Percentiles rank a stretch among this genome's conserved stretches.
Evolutionary conservation across 768 basidiomycete genomes (phyloP).

Genomic region (Lactifluus piperatus): DNA sequence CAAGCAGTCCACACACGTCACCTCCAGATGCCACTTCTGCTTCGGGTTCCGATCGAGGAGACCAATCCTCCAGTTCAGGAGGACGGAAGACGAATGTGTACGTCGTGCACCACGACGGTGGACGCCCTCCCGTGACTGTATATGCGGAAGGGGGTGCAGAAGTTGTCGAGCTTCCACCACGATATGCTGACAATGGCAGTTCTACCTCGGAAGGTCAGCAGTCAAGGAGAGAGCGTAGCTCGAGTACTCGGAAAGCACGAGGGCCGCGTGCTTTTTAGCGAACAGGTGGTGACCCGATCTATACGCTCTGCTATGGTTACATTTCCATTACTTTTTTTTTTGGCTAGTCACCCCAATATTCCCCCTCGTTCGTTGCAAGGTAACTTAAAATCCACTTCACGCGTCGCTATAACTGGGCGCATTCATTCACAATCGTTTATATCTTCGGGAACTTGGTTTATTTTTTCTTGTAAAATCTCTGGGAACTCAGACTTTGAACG

Average conservation of each 20-base stretch:
- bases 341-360: not conserved
- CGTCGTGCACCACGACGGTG: slow-evolving; percentile 55
- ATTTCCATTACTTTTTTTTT: not conserved
- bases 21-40: slow-evolving; percentile 4
- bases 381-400: not conserved
- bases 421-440: not conserved
- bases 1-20: not conserved
- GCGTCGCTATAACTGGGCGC: not conserved
- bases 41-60: slow-evolving; percentile 2
- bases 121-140: slow-evolving; percentile 47
- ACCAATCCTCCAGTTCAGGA: not conserved
- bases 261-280: not conserved
- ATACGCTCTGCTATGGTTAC: not conserved
- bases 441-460: not conserved
- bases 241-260: slow-evolving; percentile 7
- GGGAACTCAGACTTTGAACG: not conserved
- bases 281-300: not conserved
- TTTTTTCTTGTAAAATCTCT: not conserved
- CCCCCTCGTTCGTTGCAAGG: not conserved
- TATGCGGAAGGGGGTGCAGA: slow-evolving; percentile 46
- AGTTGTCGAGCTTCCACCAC: slow-evolving; percentile 53
- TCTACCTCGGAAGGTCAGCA: not conserved
- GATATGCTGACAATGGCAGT: slow-evolving; percentile 28
- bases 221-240: not conserved
- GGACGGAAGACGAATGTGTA: slow-evolving; percentile 33